A percentile compares a stretch with the other conserved stretches of the same genome.
Evolutionary conservation across 169 alveolate species (phyloP).

Genomic region (Eimeria acervulina): DNA sequence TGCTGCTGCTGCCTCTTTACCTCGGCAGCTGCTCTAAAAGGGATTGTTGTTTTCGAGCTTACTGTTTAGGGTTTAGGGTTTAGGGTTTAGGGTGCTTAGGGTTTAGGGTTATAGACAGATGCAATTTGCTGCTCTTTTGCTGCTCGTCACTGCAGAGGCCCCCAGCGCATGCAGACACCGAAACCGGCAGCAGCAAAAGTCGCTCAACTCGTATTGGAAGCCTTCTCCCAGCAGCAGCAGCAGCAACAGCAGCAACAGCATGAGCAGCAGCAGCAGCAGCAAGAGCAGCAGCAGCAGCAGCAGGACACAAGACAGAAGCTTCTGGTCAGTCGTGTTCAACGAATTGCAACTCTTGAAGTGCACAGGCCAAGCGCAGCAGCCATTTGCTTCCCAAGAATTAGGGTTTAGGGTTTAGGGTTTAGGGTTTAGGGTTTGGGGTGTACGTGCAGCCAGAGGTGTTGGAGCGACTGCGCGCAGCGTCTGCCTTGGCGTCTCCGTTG

Average conservation of each 20-base stretch:
- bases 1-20: too few relatives aligned
- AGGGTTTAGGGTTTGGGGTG: neutral
- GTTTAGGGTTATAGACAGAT: too few relatives aligned
- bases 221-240: constrained; percentile 33
- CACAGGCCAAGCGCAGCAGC: neutral
- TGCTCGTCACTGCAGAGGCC: neutral
- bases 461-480: constrained; percentile 17
- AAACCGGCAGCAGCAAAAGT: neutral
- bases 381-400: neutral
- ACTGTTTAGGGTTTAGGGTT: too few relatives aligned
- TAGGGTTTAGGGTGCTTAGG: too few relatives aligned
- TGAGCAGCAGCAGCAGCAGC: constrained; percentile 32
- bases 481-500: constrained; percentile 43
- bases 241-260: constrained; percentile 33
- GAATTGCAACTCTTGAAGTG: too few relatives aligned
- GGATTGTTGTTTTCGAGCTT: too few relatives aligned
- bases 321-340: neutral
- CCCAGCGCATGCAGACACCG: neutral
- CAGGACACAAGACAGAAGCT: neutral
- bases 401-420: constrained; percentile 18
- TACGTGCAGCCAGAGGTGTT: constrained; percentile 37
- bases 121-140: neutral
- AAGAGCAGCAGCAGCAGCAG: neutral
- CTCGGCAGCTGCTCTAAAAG: too few relatives aligned
- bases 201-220: neutral